These are phyloP conservation scores for Flaveria bidentis DNA, from an alignment of 129 eudicot genomes.

Conservation along the genomic window DNA sequence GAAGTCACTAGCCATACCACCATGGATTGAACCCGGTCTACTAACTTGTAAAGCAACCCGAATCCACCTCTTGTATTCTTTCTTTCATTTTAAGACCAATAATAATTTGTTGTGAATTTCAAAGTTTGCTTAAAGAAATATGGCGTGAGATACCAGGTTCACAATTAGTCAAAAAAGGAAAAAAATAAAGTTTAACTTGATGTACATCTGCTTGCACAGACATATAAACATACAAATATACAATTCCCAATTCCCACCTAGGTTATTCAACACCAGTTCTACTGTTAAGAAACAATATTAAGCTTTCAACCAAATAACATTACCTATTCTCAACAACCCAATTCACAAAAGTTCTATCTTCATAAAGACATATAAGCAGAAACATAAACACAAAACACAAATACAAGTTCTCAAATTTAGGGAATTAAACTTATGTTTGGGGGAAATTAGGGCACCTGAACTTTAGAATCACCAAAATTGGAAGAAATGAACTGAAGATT, in stretches of 20 bases:
- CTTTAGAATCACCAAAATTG: slow-evolving; percentile 60
- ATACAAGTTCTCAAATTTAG: not conserved
- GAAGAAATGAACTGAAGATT: slow-evolving; percentile 60
- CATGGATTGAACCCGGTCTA: not conserved
- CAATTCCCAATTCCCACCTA: not conserved
- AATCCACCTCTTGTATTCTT: not conserved
- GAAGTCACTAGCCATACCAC: not conserved
- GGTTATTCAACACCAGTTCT: not conserved
- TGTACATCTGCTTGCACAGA: not conserved
- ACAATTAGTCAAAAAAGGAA: too few species aligned
- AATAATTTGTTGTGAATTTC: not conserved
- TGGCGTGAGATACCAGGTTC: too few species aligned
- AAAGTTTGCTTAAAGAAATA: too few species aligned
- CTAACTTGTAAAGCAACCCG: not conserved
- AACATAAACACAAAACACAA: not conserved
- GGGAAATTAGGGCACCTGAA: slow-evolving; percentile 57
- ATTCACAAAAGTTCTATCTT: not conserved
- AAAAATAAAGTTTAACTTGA: not conserved
- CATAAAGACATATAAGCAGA: not conserved
- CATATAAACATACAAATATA: not conserved
- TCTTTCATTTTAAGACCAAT: not conserved
- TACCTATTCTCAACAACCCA: not conserved
- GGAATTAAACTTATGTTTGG: not conserved
- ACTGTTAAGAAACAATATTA: not conserved
- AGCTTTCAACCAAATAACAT: not conserved